These are phyloP conservation scores for Kernera saxatilis DNA, from an alignment of 345 rosid genomes.

Conservation along the genomic window DNA sequence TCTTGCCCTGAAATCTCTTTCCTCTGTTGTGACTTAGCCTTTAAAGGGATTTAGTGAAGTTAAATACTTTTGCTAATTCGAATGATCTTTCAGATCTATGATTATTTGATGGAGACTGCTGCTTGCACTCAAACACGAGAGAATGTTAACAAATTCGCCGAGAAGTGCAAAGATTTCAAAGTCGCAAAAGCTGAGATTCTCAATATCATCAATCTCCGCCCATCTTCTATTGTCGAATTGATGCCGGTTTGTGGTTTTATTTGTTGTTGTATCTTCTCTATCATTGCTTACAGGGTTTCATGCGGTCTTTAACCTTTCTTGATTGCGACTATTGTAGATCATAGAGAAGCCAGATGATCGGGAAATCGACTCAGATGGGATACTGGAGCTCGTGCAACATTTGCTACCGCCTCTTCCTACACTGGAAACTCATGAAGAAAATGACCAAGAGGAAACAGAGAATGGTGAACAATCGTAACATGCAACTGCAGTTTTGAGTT, in stretches of 20 bases:
- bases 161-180: slow-evolving; percentile 47
- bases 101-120: slow-evolving; percentile 51
- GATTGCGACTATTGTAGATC: slow-evolving; percentile 18
- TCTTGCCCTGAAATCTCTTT: not conserved
- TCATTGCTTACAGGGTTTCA: not conserved
- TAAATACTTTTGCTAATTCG: not conserved
- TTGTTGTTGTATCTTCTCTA: not conserved
- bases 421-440: not conserved
- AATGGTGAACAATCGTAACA: not conserved
- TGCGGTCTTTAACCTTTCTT: not conserved
- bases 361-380: not conserved
- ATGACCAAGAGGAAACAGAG: slow-evolving; percentile 20
- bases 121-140: slow-evolving; percentile 63
- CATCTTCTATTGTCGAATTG: slow-evolving; percentile 49
- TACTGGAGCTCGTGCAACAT: slow-evolving; percentile 27
- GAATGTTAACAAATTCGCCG: slow-evolving; percentile 40
- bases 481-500: not conserved
- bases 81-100: slow-evolving; percentile 54
- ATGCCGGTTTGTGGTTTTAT: slow-evolving; percentile 40
- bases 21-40: not conserved
- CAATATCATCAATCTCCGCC: slow-evolving; percentile 58
- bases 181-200: slow-evolving; percentile 82
- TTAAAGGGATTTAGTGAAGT: not conserved
- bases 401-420: slow-evolving; percentile 28
- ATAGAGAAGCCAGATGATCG: slow-evolving; percentile 19